Conservation (phyloP, 768 basidiomycete species). For the Macrolepiota dolichaula region DNA sequence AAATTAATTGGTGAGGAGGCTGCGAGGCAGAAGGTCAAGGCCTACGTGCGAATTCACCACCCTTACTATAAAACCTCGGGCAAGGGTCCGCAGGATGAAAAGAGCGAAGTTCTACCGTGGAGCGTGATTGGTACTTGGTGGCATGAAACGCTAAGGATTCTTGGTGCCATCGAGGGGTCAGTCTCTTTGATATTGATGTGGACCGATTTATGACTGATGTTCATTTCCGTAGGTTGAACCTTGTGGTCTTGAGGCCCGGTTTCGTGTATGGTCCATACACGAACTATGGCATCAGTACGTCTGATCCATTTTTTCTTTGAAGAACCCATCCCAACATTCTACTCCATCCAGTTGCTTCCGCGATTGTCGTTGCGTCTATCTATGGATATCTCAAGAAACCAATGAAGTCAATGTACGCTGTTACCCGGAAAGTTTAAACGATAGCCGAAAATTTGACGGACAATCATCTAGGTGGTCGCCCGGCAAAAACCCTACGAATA, state of each 20-base stretch:
- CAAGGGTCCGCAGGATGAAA: slow-evolving; percentile 66
- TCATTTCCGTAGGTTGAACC: slow-evolving; percentile 55
- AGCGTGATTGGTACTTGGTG: slow-evolving; percentile 80
- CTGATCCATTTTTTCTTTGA: slow-evolving; percentile 7
- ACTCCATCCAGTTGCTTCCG: slow-evolving; percentile 52
- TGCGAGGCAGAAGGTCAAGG: slow-evolving; percentile 72
- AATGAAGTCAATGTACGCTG: slow-evolving; percentile 76
- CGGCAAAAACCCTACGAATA: slow-evolving; percentile 71
- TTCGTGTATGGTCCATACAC: slow-evolving; percentile 82
- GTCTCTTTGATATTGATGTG: slow-evolving; percentile 17
- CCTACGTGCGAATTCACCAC: slow-evolving; percentile 74
- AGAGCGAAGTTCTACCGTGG: slow-evolving; percentile 68
- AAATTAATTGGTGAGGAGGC: slow-evolving; percentile 73
- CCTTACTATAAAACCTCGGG: slow-evolving; percentile 76
- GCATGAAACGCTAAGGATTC: slow-evolving; percentile 77
- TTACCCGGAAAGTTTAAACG: background rate
- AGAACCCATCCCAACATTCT: background rate
- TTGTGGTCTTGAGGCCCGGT: slow-evolving; percentile 73
- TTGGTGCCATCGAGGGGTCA: slow-evolving; percentile 73
- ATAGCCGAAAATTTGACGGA: slow-evolving; percentile 14
- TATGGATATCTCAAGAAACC: slow-evolving; percentile 82
- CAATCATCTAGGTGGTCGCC: slow-evolving; percentile 65
- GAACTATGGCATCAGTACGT: slow-evolving; percentile 64
- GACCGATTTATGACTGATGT: slow-evolving; percentile 14
- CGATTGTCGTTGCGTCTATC: slow-evolving; percentile 72